phyloP scores from a whole-genome alignment of 1,284 basidiomycete genomes.

The Takashimella tepidaria region DNA sequence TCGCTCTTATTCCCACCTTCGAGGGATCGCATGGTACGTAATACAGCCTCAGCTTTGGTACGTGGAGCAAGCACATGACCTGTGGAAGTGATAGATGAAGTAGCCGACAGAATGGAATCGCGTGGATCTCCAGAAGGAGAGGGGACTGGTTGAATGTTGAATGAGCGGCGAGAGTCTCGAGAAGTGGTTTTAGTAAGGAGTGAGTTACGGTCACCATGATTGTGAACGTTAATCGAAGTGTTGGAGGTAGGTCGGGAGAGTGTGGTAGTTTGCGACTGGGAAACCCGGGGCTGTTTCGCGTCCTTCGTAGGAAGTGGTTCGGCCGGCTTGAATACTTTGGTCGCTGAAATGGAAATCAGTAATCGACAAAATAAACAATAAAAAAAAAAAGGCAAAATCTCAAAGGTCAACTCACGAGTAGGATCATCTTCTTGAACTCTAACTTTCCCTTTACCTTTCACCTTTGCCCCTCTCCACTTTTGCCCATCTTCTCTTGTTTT shows the following conservation, averaged over 20 bases:
- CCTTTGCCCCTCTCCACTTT: slow-evolving; percentile 8
- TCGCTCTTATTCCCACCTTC: slow-evolving; percentile 20
- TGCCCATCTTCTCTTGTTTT: slow-evolving; percentile 14
- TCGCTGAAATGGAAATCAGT: slow-evolving; percentile 20
- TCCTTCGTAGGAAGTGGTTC: not conserved
- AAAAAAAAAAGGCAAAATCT: not conserved
- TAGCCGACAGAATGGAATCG: slow-evolving; percentile 10
- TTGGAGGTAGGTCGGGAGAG: not conserved
- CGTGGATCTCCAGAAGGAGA: slow-evolving; percentile 8
- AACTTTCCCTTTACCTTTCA: not conserved
- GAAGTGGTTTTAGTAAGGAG: not conserved
- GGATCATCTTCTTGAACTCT: slow-evolving; percentile 16
- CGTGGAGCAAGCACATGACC: slow-evolving; percentile 2
- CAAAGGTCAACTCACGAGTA: slow-evolving; percentile 24
- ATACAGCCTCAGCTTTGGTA: slow-evolving; percentile 29
- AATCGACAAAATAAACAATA: not conserved
- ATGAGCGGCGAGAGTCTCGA: not conserved
- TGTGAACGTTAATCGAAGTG: not conserved
- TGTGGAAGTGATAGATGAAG: slow-evolving; percentile 3
- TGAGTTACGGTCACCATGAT: not conserved
- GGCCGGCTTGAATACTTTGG: slow-evolving; percentile 31
- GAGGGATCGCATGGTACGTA: slow-evolving; percentile 34
- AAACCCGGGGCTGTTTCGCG: not conserved
- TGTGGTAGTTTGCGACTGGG: not conserved
- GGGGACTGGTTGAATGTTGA: not conserved